A percentile compares a stretch with the other conserved stretches of the same genome.
These are phyloP conservation scores for Chrysoporthe austroafricana DNA, from an alignment of 2,329 filamentous ascomycete genomes.

Conservation along the genomic window DNA sequence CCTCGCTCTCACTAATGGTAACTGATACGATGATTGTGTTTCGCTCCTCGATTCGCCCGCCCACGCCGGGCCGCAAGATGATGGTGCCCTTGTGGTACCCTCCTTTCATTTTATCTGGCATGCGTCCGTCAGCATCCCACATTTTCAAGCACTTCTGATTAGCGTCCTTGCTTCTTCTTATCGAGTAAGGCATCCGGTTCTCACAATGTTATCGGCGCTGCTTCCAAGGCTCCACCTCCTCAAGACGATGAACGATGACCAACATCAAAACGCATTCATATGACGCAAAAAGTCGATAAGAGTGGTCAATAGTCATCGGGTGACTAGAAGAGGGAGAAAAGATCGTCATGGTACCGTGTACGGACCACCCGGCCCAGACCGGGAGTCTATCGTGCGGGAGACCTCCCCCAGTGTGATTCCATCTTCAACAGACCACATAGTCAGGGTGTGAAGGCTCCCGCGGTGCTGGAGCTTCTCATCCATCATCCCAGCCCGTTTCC, in stretches of 20 bases:
- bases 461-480: too few species aligned
- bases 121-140: background rate
- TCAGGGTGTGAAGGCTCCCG: too few species aligned
- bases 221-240: background rate
- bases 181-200: background rate
- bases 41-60: background rate
- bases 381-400: too few species aligned
- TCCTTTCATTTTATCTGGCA: background rate
- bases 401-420: background rate
- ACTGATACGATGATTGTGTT: background rate
- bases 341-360: background rate
- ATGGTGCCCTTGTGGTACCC: constrained; percentile 1
- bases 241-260: background rate
- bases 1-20: background rate
- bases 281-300: background rate
- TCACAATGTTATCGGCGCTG: background rate
- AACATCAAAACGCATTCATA: background rate
- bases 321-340: background rate
- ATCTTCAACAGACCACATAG: too few species aligned
- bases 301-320: background rate
- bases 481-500: too few species aligned
- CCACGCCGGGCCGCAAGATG: background rate
- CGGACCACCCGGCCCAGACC: too few species aligned
- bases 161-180: background rate
- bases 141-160: background rate